A percentile compares a stretch with the other conserved stretches of the same genome.
Evolutionary conservation across 306 rosid species (phyloP).

Genomic region (Ochetophila trinervis): DNA sequence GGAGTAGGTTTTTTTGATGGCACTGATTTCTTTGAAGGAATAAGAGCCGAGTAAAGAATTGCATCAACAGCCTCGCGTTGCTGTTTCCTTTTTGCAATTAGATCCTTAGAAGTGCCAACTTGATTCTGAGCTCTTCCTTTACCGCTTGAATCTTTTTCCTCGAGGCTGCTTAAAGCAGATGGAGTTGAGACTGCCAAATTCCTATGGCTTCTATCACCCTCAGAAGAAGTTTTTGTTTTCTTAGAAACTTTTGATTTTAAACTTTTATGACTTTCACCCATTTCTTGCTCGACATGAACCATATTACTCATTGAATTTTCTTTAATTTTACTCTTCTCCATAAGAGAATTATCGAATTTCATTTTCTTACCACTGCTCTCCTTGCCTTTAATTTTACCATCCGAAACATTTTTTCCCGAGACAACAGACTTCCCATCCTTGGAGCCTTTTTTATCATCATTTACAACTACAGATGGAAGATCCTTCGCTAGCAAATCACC

Average conservation of each 20-base stretch:
- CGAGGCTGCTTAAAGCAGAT: conserved; percentile 25
- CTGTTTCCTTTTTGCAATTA: conserved; percentile 77
- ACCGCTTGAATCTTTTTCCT: conserved; percentile 37
- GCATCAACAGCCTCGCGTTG: conserved; percentile 94
- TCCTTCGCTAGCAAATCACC: conserved; percentile 27
- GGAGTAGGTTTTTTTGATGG: conserved; percentile 52
- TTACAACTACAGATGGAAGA: conserved; percentile 23
- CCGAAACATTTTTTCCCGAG: conserved; percentile 28
- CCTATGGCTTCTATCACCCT: conserved; percentile 28
- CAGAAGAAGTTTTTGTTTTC: conserved; percentile 34
- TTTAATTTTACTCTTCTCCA: conserved; percentile 42
- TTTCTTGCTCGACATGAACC: conserved; percentile 32
- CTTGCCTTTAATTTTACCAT: conserved; percentile 19
- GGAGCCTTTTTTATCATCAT: conserved; percentile 27
- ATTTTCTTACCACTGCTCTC: conserved; percentile 39
- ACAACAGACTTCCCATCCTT: conserved; percentile 15
- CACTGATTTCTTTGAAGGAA: conserved; percentile 58
- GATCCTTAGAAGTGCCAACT: conserved; percentile 39
- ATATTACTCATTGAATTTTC: conserved; percentile 34
- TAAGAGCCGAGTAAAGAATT: conserved; percentile 73
- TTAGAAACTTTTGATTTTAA: conserved; percentile 32
- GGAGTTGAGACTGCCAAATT: conserved; percentile 38
- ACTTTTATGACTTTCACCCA: conserved; percentile 30
- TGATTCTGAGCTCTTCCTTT: conserved; percentile 36
- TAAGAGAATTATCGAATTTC: conserved; percentile 25